Base-by-base conservation (phyloP, 257 asterid species). In the Solanum pennellii region DNA sequence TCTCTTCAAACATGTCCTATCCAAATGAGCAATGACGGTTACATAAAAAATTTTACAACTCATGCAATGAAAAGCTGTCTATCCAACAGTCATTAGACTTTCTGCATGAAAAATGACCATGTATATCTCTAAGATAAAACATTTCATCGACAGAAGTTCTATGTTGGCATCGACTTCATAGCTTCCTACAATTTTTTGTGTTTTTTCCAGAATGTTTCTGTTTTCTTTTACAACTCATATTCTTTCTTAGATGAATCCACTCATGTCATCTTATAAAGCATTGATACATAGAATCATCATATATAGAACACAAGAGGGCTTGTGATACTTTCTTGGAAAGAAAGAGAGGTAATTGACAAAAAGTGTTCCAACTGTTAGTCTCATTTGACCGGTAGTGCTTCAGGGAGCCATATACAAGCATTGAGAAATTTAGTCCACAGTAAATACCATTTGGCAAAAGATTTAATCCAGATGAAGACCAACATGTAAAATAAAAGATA, bases 1-100 rank as follows among this genome's bases (percentile, higher is more conserved):
- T 97, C 95, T 97, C 99, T 93, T 97, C 99, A 91, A 96, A 97
- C 98, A 97, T 95, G 91, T 96, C 96, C 99, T 96, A 90, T 86
- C 59, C 87, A 72, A 90, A 68, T 41, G 76, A 80, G 25, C 44
- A 89, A 79, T 33, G 69, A 80, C 29, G 18, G 44, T 49, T 62
- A 80, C 85, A 47, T 10, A 39, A 49, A 49, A 47, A 47, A 44
- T 16, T 18, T 8, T 47, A 47, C 15, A 80, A 49, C 85, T 80
- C 69, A 29, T 16, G 85, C 42, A 77, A 75, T 75, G 18, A 25
- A 44, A 77, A 14, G 21, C 20, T 16, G 3, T 80, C 84, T 25
- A 15, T 20, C 68, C 85, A 80, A 47, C 44, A 80, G 68, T 27
- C 47, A 49, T 27, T 80, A 80, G 44, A 80, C 27, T 80, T 47